Evolutionary conservation across 306 rosid species (phyloP).

Genomic region (Aeschynomene evenia): DNA sequence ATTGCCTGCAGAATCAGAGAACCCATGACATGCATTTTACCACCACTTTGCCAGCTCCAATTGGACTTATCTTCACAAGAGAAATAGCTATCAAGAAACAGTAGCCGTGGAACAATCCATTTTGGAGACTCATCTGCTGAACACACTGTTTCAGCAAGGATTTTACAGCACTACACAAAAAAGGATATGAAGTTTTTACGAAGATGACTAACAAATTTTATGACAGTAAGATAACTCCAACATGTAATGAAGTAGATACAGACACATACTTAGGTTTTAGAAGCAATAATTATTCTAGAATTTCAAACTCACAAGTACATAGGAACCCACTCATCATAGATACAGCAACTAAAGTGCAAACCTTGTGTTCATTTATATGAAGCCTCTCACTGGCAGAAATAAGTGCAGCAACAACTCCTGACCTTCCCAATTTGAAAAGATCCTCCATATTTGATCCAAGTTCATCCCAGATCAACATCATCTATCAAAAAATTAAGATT

Average conservation of each 20-base stretch:
- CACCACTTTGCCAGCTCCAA: slow-evolving; percentile 73
- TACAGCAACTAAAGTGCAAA: slow-evolving; percentile 32
- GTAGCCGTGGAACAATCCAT: slow-evolving; percentile 76
- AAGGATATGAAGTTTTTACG: slow-evolving; percentile 12
- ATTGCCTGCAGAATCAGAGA: slow-evolving; percentile 84
- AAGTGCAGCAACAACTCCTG: slow-evolving; percentile 88
- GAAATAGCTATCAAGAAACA: slow-evolving; percentile 80
- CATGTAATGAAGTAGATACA: background rate
- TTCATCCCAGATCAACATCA: slow-evolving; percentile 85
- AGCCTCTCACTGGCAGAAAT: slow-evolving; percentile 84
- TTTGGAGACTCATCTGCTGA: slow-evolving; percentile 54
- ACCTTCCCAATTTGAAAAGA: slow-evolving; percentile 77
- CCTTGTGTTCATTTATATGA: slow-evolving; percentile 72
- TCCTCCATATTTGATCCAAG: slow-evolving; percentile 67
- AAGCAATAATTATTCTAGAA: slow-evolving; percentile 16
- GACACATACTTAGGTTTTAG: background rate
- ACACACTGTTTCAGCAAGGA: slow-evolving; percentile 67
- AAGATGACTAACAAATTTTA: slow-evolving; percentile 30
- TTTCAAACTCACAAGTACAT: background rate
- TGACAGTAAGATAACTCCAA: slow-evolving; percentile 22
- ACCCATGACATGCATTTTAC: slow-evolving; percentile 69
- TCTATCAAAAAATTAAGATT: slow-evolving; percentile 43
- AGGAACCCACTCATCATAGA: slow-evolving; percentile 28
- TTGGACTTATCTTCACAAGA: slow-evolving; percentile 57
- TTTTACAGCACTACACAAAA: slow-evolving; percentile 70